A percentile compares a stretch with the other conserved stretches of the same genome.
Evolutionary conservation across 371 early-diverging fungal species (phyloP).

Genomic region (Mucor lusitanicus): DNA sequence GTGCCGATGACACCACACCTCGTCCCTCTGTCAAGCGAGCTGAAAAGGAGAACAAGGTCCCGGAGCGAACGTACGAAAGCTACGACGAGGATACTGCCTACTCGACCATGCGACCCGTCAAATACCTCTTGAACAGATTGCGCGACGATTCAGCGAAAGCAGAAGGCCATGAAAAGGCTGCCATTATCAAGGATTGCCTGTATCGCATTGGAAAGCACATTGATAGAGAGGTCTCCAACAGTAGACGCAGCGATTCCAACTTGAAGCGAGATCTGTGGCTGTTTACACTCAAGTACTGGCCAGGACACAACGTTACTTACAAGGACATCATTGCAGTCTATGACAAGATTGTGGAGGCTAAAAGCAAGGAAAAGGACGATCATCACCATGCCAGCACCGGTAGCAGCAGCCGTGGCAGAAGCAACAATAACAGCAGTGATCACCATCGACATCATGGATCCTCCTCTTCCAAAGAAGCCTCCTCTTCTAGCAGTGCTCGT

Average conservation of each 20-base stretch:
- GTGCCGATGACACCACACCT: neutral
- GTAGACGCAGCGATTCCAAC: neutral
- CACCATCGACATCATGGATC: neutral
- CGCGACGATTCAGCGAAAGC: slow-evolving; percentile 51
- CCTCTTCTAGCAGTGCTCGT: neutral
- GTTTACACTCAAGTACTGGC: slow-evolving; percentile 69
- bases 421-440: neutral
- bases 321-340: slow-evolving; percentile 57
- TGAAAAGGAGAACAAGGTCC: slow-evolving; percentile 17
- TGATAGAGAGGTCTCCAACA: slow-evolving; percentile 26
- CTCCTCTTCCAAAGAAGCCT: neutral
- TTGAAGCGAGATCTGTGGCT: slow-evolving; percentile 55
- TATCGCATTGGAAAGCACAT: slow-evolving; percentile 67
- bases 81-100: slow-evolving; percentile 15
- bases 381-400: neutral
- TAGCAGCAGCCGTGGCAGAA: neutral
- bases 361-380: neutral
- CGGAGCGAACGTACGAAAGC: slow-evolving; percentile 4
- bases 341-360: slow-evolving; percentile 36
- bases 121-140: slow-evolving; percentile 24
- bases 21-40: slow-evolving; percentile 7
- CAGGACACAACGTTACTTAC: slow-evolving; percentile 48
- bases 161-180: slow-evolving; percentile 56
- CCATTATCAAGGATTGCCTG: slow-evolving; percentile 61
- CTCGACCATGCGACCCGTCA: slow-evolving; percentile 21